Conservation (phyloP, 2,329 filamentous ascomycete species). For the Lachnellula hyalina region DNA sequence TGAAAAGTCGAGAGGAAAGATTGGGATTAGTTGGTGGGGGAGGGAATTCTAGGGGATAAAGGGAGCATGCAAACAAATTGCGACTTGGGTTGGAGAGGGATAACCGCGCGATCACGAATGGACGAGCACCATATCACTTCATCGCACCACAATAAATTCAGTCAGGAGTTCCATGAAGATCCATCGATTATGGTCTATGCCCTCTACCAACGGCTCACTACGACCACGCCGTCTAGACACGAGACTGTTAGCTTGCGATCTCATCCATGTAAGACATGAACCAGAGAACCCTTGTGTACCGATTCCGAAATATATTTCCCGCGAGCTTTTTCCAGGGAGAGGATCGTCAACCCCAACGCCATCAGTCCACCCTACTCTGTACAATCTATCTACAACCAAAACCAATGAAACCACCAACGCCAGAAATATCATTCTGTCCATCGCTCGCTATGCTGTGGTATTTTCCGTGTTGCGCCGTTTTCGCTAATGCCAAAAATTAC, state of each 20-base stretch:
- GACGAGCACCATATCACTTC: not conserved
- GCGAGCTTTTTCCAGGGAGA: no score
- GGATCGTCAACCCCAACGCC: no score
- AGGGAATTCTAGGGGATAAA: slow-evolving; percentile 11
- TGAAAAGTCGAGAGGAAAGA: slow-evolving; percentile 34
- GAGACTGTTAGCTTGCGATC: no score
- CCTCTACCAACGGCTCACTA: no score
- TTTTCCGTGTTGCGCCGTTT: slow-evolving; percentile 16
- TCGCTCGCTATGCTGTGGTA: slow-evolving; percentile 1
- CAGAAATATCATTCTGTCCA: not conserved
- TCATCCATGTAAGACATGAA: no score
- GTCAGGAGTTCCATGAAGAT: no score
- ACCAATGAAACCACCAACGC: not conserved
- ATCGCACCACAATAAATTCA: not conserved
- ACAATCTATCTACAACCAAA: not conserved
- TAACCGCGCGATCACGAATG: no score
- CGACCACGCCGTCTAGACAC: no score
- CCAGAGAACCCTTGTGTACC: no score
- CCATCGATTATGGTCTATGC: no score
- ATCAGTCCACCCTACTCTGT: no score
- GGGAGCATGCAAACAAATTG: not conserved
- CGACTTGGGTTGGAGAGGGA: not conserved
- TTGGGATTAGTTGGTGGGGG: slow-evolving; percentile 28
- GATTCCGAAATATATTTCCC: no score
- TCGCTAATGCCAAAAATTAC: slow-evolving; percentile 25